These are phyloP conservation scores for Candida sphagnicola DNA, from an alignment of 805 yeast species.

Conservation along the genomic window DNA sequence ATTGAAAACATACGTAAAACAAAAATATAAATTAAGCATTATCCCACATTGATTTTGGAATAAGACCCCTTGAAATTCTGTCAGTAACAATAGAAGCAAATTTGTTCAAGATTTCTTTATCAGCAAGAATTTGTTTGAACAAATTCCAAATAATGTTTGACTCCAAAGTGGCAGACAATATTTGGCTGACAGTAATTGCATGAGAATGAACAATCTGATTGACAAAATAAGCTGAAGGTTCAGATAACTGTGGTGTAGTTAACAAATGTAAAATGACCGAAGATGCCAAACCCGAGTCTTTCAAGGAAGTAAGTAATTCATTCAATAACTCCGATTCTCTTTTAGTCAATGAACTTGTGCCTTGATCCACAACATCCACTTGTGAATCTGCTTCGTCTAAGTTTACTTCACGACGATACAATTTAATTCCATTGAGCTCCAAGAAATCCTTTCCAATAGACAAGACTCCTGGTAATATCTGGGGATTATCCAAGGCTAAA, in stretches of 20 bases:
- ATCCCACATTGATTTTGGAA: conserved; percentile 12
- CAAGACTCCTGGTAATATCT: conserved; percentile 20
- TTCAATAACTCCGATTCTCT: conserved; percentile 18
- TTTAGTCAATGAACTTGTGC: conserved; percentile 8
- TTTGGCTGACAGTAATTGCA: conserved; percentile 17
- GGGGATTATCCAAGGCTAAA: conserved; percentile 21
- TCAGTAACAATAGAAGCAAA: conserved; percentile 15
- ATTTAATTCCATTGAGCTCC: conserved; percentile 15
- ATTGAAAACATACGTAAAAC: too few relatives aligned
- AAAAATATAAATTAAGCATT: neutral
- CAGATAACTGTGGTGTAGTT: conserved; percentile 22
- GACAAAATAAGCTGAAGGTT: conserved; percentile 24
- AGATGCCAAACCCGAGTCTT: conserved; percentile 22
- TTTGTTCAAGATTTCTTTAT: conserved; percentile 14
- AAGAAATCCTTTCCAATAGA: conserved; percentile 18
- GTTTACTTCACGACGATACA: conserved; percentile 10
- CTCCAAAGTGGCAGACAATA: conserved; percentile 17
- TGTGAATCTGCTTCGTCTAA: conserved; percentile 1
- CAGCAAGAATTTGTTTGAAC: conserved; percentile 15
- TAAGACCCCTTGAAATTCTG: conserved; percentile 16
- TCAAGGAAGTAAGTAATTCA: conserved; percentile 16
- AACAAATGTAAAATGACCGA: conserved; percentile 20
- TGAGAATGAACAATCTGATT: conserved; percentile 17
- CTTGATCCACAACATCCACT: conserved; percentile 4
- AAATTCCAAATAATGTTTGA: conserved; percentile 15